Base-by-base conservation (phyloP, 352 stramenopile species). In the Lagenidium sp. region DNA sequence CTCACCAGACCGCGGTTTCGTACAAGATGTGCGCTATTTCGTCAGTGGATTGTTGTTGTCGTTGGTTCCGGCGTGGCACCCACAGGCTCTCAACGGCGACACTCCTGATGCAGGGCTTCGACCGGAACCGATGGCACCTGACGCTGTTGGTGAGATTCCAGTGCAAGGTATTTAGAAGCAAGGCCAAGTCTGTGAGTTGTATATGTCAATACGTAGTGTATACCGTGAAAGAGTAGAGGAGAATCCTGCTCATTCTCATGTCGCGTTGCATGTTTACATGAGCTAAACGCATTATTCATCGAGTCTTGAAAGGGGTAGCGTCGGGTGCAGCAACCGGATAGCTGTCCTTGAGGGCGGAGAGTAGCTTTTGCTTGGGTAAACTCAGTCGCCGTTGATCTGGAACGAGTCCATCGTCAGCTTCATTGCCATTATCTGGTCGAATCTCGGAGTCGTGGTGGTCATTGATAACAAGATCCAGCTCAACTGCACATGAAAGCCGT, bases 11-110 rank as follows among this genome's bases (percentile, higher is more conserved):
- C 70, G 68, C 11, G 81, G 81, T 6, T 53, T 88, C 16, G 39
- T 78, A 1, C 71, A 86, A 21, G 81, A 93, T 45, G 44, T 93
- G 23, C 81, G 83, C 48, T 87, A 77, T 46, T 93, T 93, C 48
- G 29, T 87, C 44, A 60, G 68, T n/a, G 77, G 73, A 4, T 53
- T 93, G 18, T 19, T 93, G 32, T 48, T 90, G 13, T 90, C 77
- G 25, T 57, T 93, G 12, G 73, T 89, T 12, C 81, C 81, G 2
- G 75, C 78, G 25, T 93, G 81, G 81, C 76, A 85, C 44, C 75
- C 77, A 22, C 69, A 87, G 51, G 55, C 65, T 8, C 63, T 81
- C 16, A 43, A 50, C 35, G 53, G 56, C 22, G 67, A 69, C 11
- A 52, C 30, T n/a, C 55, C 34, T 2, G 61, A 53, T 2, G 46